These are phyloP conservation scores for Ceratobasidium sp. DNA, from an alignment of 1,284 basidiomycete genomes.

Conservation along the genomic window DNA sequence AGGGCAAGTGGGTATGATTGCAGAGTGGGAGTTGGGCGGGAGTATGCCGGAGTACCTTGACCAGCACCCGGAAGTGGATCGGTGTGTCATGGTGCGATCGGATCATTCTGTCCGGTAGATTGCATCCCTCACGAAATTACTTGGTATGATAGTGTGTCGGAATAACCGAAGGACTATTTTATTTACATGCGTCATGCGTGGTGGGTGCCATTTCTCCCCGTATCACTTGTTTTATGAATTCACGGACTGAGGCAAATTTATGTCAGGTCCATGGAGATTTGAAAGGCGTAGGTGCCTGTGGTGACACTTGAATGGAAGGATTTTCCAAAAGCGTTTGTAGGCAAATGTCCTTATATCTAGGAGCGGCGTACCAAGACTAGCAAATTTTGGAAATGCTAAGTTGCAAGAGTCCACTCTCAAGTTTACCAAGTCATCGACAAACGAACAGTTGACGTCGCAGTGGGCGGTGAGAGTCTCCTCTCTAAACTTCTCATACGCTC, in stretches of 20 bases:
- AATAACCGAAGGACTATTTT: background rate
- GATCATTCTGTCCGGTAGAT: too few species aligned
- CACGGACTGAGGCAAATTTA: background rate
- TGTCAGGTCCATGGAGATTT: conserved; percentile 23
- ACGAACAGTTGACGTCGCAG: background rate
- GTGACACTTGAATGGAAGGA: background rate
- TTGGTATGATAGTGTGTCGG: background rate
- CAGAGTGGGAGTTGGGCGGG: background rate
- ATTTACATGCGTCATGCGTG: background rate
- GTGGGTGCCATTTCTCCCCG: background rate
- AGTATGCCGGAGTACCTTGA: background rate
- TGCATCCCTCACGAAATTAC: too few species aligned
- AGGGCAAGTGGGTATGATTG: background rate
- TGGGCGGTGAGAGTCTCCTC: background rate
- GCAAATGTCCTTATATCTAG: background rate
- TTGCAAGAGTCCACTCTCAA: background rate
- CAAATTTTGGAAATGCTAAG: background rate
- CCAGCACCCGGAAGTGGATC: conserved; percentile 7
- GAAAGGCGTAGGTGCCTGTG: background rate
- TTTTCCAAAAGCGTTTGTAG: background rate
- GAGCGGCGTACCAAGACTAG: background rate
- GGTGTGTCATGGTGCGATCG: background rate
- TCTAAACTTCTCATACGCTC: background rate
- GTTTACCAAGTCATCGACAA: background rate
- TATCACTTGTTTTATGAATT: background rate